A percentile compares a stretch with the other conserved stretches of the same genome.
phyloP scores from a whole-genome alignment of 78 protist species.

The Dictyostelium discoideum region DNA sequence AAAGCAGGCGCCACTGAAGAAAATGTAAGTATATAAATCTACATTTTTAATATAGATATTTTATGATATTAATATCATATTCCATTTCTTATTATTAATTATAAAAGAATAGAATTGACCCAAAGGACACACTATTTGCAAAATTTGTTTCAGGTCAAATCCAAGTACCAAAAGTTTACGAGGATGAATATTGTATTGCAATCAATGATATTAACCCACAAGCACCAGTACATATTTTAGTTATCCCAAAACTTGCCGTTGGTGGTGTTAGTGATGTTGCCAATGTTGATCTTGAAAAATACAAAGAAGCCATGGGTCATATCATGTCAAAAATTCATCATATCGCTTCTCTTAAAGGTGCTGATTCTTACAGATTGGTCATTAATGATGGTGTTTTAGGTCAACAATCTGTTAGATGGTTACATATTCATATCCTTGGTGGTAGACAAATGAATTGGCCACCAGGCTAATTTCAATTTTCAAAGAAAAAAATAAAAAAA shows the following conservation, averaged over 20 bases:
- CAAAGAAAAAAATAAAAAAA: not conserved
- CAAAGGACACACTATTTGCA: constrained; percentile 69
- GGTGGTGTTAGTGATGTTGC: constrained; percentile 61
- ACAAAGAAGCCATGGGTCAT: constrained; percentile 32
- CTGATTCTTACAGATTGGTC: constrained; percentile 48
- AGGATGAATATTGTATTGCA: constrained; percentile 66
- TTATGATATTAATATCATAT: no score
- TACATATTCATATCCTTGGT: constrained; percentile 62
- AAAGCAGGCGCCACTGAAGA: constrained; percentile 69
- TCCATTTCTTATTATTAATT: no score
- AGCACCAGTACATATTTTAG: constrained; percentile 53
- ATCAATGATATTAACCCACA: constrained; percentile 60
- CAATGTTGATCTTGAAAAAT: not conserved
- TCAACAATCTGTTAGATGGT: constrained; percentile 72
- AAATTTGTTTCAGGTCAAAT: constrained; percentile 57
- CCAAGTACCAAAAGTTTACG: constrained; percentile 70
- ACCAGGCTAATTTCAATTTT: constrained; percentile 3
- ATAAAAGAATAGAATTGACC: not conserved
- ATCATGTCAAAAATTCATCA: constrained; percentile 42
- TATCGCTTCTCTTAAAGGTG: constrained; percentile 21
- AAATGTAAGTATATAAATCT: constrained; percentile 29
- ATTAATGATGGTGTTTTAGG: constrained; percentile 54
- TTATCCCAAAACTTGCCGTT: constrained; percentile 52
- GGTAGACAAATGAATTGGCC: constrained; percentile 65
- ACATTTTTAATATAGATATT: not conserved